These are phyloP conservation scores for Cyclocybe cylindracea DNA, from an alignment of 768 basidiomycete species.

Conservation along the genomic window DNA sequence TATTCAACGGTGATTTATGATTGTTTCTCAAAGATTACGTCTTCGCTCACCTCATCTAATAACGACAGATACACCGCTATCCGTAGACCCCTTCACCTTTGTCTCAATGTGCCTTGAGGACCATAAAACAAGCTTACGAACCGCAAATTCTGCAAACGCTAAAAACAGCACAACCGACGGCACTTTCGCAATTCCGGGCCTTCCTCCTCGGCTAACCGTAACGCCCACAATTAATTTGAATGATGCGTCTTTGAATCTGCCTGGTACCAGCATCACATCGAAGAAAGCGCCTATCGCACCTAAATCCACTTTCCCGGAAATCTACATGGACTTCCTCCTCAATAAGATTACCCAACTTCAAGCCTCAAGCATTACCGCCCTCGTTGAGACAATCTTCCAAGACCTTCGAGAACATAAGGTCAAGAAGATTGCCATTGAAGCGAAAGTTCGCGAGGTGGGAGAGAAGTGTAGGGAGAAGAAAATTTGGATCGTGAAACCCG, in stretches of 20 bases:
- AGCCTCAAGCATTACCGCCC: constrained; percentile 60
- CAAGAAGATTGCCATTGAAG: constrained; percentile 84
- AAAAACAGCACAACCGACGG: constrained; percentile 19
- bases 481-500: constrained; percentile 69
- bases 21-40: not conserved
- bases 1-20: constrained; percentile 74
- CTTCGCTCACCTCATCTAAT: constrained; percentile 1
- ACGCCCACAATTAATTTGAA: constrained; percentile 11
- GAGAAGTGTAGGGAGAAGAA: constrained; percentile 76
- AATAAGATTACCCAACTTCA: constrained; percentile 62
- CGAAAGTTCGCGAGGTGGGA: constrained; percentile 74
- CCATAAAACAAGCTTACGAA: constrained; percentile 27
- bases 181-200: constrained; percentile 47
- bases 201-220: constrained; percentile 38
- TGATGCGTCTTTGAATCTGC: constrained; percentile 10
- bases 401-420: constrained; percentile 69
- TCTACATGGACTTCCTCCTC: constrained; percentile 58
- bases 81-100: constrained; percentile 79
- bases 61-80: constrained; percentile 63
- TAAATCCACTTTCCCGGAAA: constrained; percentile 71
- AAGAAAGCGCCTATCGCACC: constrained; percentile 36
- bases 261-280: constrained; percentile 12
- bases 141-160: constrained; percentile 9
- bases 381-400: constrained; percentile 74
- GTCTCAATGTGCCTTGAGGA: constrained; percentile 51